These are phyloP conservation scores for Zizania latifolia DNA, from an alignment of 176 grass and related monocot species.

Conservation along the genomic window DNA sequence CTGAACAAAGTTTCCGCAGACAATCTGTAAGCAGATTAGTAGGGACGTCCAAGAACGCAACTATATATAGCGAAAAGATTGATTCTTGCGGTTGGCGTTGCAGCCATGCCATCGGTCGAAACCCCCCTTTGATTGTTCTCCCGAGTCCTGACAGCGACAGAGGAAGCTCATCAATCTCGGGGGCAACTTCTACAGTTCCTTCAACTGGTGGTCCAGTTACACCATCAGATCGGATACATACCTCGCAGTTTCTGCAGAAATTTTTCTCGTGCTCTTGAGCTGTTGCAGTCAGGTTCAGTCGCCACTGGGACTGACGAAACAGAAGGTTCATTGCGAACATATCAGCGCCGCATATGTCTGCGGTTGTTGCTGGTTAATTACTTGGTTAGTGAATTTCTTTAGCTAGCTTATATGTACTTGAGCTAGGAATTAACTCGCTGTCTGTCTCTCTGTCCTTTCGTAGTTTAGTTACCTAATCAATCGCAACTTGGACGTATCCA, in stretches of 20 bases:
- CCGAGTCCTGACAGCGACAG: conserved; percentile 1
- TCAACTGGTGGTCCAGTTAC: neutral
- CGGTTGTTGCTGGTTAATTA: neutral
- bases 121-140: neutral
- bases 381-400: neutral
- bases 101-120: neutral
- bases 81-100: neutral
- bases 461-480: neutral
- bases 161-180: conserved; percentile 3
- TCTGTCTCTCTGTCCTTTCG: neutral
- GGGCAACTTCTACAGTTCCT: neutral
- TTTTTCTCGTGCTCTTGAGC: neutral
- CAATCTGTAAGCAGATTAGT: neutral
- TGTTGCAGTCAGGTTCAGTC: conserved; percentile 4
- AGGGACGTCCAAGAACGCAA: neutral
- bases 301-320: neutral
- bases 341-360: too few species aligned
- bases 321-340: neutral
- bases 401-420: neutral
- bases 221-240: neutral
- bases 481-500: neutral
- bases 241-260: neutral
- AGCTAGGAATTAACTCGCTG: neutral
- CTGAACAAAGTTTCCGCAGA: neutral
- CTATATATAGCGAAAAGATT: neutral